phyloP scores from a whole-genome alignment of 192 early-diverging fungal species.

The Mortierella claussenii region DNA sequence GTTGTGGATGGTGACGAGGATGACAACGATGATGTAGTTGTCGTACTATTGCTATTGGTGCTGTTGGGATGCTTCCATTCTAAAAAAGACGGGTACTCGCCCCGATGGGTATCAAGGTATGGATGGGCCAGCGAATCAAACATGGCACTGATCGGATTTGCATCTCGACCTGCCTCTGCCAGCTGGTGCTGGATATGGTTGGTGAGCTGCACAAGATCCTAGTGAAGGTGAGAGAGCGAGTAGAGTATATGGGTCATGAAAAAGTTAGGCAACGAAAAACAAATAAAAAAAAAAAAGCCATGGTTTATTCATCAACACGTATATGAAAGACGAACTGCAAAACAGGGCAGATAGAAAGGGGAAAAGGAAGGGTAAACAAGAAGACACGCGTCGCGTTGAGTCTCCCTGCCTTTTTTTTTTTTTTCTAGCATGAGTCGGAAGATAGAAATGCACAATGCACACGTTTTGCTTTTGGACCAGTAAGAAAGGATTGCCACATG shows the following conservation, averaged over 20 bases:
- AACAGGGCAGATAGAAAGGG: too few species aligned
- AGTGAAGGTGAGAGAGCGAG: conserved; percentile 6
- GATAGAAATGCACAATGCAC: too few species aligned
- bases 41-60: not conserved
- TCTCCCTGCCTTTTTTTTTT: too few species aligned
- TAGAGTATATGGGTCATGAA: too few species aligned
- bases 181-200: conserved; percentile 50
- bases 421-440: too few species aligned
- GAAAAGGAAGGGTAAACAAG: too few species aligned
- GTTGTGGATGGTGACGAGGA: not conserved
- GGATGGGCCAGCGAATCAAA: conserved; percentile 48
- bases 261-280: not conserved
- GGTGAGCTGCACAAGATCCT: conserved; percentile 45
- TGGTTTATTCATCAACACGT: not conserved
- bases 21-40: conserved; percentile 2
- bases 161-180: conserved; percentile 48
- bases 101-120: conserved; percentile 42
- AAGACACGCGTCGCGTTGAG: too few species aligned
- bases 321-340: too few species aligned
- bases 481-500: too few species aligned
- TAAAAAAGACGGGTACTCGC: conserved; percentile 44
- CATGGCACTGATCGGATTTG: conserved; percentile 52
- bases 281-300: not conserved
- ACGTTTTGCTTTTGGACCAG: too few species aligned
- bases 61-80: conserved; percentile 20